Percentiles rank a stretch among this genome's conserved stretches.
Evolutionary conservation across 2,329 filamentous ascomycete genomes (phyloP).

Genomic region (Pseudogymnoascus sp.): DNA sequence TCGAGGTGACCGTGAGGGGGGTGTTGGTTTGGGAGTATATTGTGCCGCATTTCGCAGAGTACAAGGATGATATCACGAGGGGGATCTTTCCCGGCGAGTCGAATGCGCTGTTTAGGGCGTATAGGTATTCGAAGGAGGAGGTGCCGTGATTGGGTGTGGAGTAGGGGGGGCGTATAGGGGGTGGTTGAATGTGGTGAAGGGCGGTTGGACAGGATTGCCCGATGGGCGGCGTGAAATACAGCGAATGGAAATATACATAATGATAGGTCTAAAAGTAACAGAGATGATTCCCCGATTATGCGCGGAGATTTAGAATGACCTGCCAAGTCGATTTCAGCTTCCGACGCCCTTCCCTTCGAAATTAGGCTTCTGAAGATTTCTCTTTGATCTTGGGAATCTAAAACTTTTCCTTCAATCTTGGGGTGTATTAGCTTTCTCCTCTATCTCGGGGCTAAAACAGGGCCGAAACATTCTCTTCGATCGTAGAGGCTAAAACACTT

Average conservation of each 20-base stretch:
- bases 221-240: slow-evolving; percentile 6
- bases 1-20: slow-evolving; percentile 35
- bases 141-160: slow-evolving; percentile 30
- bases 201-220: too few relatives aligned
- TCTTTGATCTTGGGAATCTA: too few relatives aligned
- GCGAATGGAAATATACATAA: neutral
- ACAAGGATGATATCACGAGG: slow-evolving; percentile 30
- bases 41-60: slow-evolving; percentile 33
- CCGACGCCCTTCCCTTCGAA: too few relatives aligned
- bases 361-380: too few relatives aligned
- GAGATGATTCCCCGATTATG: neutral
- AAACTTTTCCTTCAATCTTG: too few relatives aligned
- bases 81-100: slow-evolving; percentile 32
- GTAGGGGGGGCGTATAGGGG: neutral
- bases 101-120: slow-evolving; percentile 37
- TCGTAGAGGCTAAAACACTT: neutral
- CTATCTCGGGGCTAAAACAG: too few relatives aligned
- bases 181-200: too few relatives aligned
- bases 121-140: slow-evolving; percentile 34
- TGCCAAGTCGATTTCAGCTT: neutral
- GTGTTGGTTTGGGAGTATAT: slow-evolving; percentile 37
- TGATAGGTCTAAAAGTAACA: neutral
- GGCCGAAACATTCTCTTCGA: neutral
- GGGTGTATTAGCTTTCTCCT: too few relatives aligned
- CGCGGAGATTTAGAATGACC: neutral